Percentiles rank a stretch among this genome's conserved stretches.
These are phyloP conservation scores for Debaryomycetaceae sp. DNA, from an alignment of 1,139 yeast genomes.

Conservation along the genomic window DNA sequence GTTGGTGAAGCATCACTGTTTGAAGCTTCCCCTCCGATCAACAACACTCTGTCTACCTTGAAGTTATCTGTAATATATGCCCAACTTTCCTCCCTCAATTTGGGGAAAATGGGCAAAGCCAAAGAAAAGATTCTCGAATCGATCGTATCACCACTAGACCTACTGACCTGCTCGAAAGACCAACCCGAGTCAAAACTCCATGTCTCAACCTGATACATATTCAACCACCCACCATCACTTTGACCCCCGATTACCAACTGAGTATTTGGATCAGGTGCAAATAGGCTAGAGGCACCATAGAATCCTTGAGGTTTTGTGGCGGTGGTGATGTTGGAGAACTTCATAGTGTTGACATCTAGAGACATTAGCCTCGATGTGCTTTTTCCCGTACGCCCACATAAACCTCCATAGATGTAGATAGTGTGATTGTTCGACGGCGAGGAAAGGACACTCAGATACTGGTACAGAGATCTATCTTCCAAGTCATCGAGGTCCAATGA, in stretches of 20 bases:
- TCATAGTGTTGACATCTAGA: slow-evolving; percentile 21
- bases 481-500: slow-evolving; percentile 20
- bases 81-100: slow-evolving; percentile 15
- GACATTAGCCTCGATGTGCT: slow-evolving; percentile 33
- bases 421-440: slow-evolving; percentile 21
- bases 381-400: slow-evolving; percentile 14
- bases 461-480: slow-evolving; percentile 29
- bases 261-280: slow-evolving; percentile 38
- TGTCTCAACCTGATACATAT: slow-evolving; percentile 44
- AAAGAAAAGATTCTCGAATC: slow-evolving; percentile 29
- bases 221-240: slow-evolving; percentile 39
- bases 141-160: slow-evolving; percentile 12
- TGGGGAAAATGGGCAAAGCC: slow-evolving; percentile 34
- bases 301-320: slow-evolving; percentile 43
- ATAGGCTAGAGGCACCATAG: slow-evolving; percentile 38
- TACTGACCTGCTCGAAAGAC: slow-evolving; percentile 29
- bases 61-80: slow-evolving; percentile 19
- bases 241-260: slow-evolving; percentile 43
- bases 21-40: slow-evolving; percentile 35
- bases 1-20: slow-evolving; percentile 17
- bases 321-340: slow-evolving; percentile 35
- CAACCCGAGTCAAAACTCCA: slow-evolving; percentile 46
- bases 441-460: slow-evolving; percentile 28
- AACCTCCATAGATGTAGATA: slow-evolving; percentile 41
- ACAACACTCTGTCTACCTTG: slow-evolving; percentile 23